Base-by-base conservation (phyloP, 768 basidiomycete genomes). In the Suillus fuscotomentosus region DNA sequence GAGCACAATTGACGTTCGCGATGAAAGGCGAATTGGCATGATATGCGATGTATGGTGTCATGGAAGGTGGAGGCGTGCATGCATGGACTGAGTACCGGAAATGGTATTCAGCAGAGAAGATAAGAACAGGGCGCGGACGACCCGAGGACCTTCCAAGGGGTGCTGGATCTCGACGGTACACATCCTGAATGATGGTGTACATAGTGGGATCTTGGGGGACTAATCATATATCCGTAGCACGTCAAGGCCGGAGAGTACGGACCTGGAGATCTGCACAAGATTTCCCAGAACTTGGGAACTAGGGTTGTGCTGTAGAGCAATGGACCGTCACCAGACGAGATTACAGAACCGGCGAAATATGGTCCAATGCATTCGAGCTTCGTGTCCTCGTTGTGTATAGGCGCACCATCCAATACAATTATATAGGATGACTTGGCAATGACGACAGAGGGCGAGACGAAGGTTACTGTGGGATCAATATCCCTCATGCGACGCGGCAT, bases 401-500 rank as follows among this genome's bases (percentile, higher is more conserved):
- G n/a, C 74, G 75, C 76, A 13, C 81, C 84, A 64, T 82, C 81
- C 11, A 78, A 70, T 67, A 83, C 82, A 14, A 91, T 84, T 0
- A 80, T 80, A 76, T 85, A 90, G 39, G 78, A 78, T 0, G 86
- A 87, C 39, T 80, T 80, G 34, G 87, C 87, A 14, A 75, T 70
- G 45, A 88, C 77, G 5, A 78, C 70, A 3, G 79, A 73, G 2
- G 74, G 80, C 6, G 88, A 84, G 34, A 84, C 71, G 67, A 91
- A 86, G n/a, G 89, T 87, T 38, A 91, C 81, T 2, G 86, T 86
- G 0, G 89, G 88, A 69, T 91, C 87, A 67, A 91, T 89, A 47
- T 80, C 75, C 10, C 75, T 76, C 57, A 91, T 77, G 22, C 79
- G 82, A 41, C 88, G 87, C 51, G 86, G 79, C 43, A 78, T 75